Base-by-base conservation (phyloP, 805 yeast genomes). In the Candida manassasensis region DNA sequence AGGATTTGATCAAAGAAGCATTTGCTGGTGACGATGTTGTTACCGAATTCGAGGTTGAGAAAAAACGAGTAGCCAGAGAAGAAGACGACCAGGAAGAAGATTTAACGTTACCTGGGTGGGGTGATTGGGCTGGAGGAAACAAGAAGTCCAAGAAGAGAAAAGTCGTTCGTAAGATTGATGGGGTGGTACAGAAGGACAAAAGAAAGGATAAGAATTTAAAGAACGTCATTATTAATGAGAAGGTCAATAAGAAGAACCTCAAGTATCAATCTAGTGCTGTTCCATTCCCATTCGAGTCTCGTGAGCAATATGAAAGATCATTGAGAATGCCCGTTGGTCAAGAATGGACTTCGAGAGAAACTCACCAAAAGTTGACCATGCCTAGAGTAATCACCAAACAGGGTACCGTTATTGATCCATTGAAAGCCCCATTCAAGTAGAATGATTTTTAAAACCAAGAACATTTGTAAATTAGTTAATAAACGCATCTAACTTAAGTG, bases 11-110 rank as follows among this genome's bases (percentile, higher is more conserved):
- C 42, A 77, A 81, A 41, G 82, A 88, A 53, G 98, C 97, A 0
- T 93, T 93, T 70, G 97, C 97, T 3, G 97, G 97, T 18, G 98
- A 93, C 62, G 93, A 93, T 55, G 96, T 90, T 26, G 84, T 86
- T 11, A 64, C 68, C 5, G 88, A 88, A 45, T 93, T 93, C 57
- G 78, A 76, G 43, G 71, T 65, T 10, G 97, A 89, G 49, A 93
- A 90, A 63, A 65, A 69, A 38, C 71, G 75, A 45, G 74, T 74
- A 9, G 68, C 72, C 4, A 73, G 66, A 29, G 88, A 83, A 31
- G 97, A 90, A 57, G 97, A 79, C 39, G 97, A 90, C 59, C 73
- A 86, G 53, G 88, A 81, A 50, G 81, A 83, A 39, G 96, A 89
- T 54, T 63, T 83, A 32, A 82, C 95, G 0, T 61, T 89, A 35